Conservation (phyloP, 768 basidiomycete genomes). For the Hygrophorus russula region DNA sequence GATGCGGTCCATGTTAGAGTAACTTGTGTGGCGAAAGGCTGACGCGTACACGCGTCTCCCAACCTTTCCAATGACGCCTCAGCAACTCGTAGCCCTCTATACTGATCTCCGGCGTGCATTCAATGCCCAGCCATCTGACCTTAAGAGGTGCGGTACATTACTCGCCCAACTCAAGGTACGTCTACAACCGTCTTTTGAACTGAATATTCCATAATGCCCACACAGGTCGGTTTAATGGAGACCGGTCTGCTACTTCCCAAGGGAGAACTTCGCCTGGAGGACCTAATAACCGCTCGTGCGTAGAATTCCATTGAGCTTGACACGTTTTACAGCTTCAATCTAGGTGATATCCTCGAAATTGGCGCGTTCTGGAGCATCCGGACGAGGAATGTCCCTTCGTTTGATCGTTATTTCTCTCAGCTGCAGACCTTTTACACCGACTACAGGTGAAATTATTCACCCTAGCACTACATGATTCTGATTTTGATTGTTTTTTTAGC, state of each 20-base stretch:
- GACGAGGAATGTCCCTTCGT: conserved; percentile 78
- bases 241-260: conserved; percentile 70
- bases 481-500: conserved; percentile 23
- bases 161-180: conserved; percentile 69
- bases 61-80: conserved; percentile 31
- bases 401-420: conserved; percentile 92
- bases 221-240: conserved; percentile 67
- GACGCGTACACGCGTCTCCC: conserved; percentile 36
- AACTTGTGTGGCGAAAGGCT: conserved; percentile 20
- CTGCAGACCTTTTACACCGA: conserved; percentile 85
- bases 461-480: background rate
- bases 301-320: conserved; percentile 7
- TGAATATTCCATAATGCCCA: background rate
- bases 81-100: conserved; percentile 50
- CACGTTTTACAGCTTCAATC: conserved; percentile 1
- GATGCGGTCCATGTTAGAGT: conserved; percentile 45
- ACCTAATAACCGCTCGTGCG: conserved; percentile 68
- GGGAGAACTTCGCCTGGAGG: conserved; percentile 47
- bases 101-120: conserved; percentile 60
- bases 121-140: conserved; percentile 50
- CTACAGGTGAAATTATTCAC: conserved; percentile 40
- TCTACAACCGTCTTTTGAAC: background rate
- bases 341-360: conserved; percentile 92
- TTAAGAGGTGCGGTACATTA: conserved; percentile 51
- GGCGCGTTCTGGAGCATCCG: conserved; percentile 93